Conservation (phyloP, 345 rosid species). For the Dovyalis caffra region DNA sequence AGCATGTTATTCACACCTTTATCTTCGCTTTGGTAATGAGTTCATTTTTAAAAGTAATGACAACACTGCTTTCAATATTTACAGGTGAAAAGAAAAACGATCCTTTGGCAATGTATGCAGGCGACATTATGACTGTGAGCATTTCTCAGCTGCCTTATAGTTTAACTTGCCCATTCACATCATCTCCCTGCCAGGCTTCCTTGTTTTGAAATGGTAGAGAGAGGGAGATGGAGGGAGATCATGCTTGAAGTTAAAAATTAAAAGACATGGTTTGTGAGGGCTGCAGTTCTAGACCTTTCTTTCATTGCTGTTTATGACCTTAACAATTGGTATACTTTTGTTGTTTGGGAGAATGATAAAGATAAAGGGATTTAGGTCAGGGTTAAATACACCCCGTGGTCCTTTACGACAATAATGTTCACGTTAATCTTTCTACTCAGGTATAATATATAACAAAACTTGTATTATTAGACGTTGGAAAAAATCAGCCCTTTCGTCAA, state of each 20-base stretch:
- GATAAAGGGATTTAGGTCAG: neutral
- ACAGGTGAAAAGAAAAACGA: conserved; percentile 85
- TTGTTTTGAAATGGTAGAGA: neutral
- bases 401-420: no score
- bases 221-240: neutral
- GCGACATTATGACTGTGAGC: conserved; percentile 89
- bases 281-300: neutral
- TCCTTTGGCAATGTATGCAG: conserved; percentile 94
- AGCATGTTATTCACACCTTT: neutral
- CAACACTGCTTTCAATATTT: conserved; percentile 12
- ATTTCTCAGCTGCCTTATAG: neutral
- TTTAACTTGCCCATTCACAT: neutral
- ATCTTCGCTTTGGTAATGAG: neutral
- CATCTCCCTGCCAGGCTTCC: neutral
- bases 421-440: no score
- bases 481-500: no score
- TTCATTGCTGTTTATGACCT: no score
- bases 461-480: no score
- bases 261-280: neutral
- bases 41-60: neutral
- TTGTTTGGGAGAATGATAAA: neutral
- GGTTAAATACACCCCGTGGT: no score
- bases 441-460: no score
- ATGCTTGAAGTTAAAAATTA: neutral
- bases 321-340: neutral